Base-by-base conservation (phyloP, 345 rosid species). In the Eucalyptus tenuipes region DNA sequence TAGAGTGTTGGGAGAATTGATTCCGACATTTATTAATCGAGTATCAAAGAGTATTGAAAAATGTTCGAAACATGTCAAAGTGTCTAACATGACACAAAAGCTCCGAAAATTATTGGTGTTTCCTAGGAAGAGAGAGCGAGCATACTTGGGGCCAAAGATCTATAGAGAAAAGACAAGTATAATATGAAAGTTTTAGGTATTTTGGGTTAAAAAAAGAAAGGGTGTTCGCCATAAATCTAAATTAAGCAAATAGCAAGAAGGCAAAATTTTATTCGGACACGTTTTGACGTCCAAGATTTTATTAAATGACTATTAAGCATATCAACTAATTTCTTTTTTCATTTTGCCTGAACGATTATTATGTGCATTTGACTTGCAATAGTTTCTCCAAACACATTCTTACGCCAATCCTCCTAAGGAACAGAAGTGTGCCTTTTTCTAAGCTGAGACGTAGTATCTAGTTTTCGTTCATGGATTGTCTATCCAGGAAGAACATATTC, bases 21-120 rank as follows among this genome's bases (percentile, higher is more conserved):
- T 18, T 18, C 57, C 4, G 1, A 52, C 24, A 0, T 10, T 0
- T 52, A 0, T 52, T 52, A 22, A 52, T 52, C 4, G 0, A 52
- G 10, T 18, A 52, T 52, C 2, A 18, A 52, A 52, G 4, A 52
- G 1, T 7, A 52, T 52, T 1, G 1, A 52, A 52, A 18, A 52
- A 18, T 18, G 57, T 52, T 4, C 0, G 10, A 52, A 22, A 52
- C 0, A 0, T 52, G 10, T 52, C 10, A 1, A 2, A 20, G 24
- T 8, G 25, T 52, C 1, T 18, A 1, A 52, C 5, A 52, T 7
- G 5, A 52, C 10, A 20, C 1, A 52, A 52, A 52, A 52, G 10
- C 57, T 52, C 4, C 0, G 0, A 52, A 52, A 52, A 52, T 7
- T 52, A 52, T 52, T 52, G 4, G 24, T 8, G 57, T 22, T 18